Evolutionary conservation across 2,329 filamentous ascomycete genomes (phyloP), one percentile per base, ranked within the genome.

Genomic region (Penicillium sp.): DNA sequence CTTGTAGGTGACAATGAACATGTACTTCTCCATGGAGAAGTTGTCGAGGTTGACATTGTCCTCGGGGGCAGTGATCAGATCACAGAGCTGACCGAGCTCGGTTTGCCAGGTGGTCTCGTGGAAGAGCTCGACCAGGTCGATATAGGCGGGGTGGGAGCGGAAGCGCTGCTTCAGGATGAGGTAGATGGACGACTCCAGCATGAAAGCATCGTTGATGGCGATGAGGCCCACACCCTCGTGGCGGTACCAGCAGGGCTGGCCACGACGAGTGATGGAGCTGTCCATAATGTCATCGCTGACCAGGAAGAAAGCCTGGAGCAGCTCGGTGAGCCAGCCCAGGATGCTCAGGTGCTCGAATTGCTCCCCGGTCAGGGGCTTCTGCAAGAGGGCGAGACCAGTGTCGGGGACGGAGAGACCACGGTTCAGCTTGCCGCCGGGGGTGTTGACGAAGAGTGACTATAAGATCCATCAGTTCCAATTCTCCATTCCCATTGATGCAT

Each of bases 201-300:
- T 88, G 83, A 98, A 96, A 64, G 94, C 87, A 75, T 99, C 95
- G 84, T 99, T 99, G 85, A 99, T 97, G 74, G 95, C 94, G 66
- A 97, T 85, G 88, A 96, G 93, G 76, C 94, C 94, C 43, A 99
- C 93, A 50, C 89, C 87, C 35, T 91, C 87, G 66, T 92, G 89
- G 61, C 89, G 89, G 82, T 98, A 99, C 95, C 95, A 99, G 83
- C 95, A 99, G 43, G 95, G 93, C 79, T 89, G 87, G 63, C 94
- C 93, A 67, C 95, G 92, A 61, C 95, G 92, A 57, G 95, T 99
- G 78, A 96, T 95, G 77, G 90, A 96, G 70, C 85, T 80, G 81
- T 99, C 95, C 95, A 99, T 99, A 72, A 99, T 97, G 78, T 99
- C 95, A 80, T 99, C 95, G 46, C 91, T 92, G 66, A 99, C 95